Base-by-base conservation (phyloP, 2,329 filamentous ascomycete genomes). In the Fusarium equiseti region DNA sequence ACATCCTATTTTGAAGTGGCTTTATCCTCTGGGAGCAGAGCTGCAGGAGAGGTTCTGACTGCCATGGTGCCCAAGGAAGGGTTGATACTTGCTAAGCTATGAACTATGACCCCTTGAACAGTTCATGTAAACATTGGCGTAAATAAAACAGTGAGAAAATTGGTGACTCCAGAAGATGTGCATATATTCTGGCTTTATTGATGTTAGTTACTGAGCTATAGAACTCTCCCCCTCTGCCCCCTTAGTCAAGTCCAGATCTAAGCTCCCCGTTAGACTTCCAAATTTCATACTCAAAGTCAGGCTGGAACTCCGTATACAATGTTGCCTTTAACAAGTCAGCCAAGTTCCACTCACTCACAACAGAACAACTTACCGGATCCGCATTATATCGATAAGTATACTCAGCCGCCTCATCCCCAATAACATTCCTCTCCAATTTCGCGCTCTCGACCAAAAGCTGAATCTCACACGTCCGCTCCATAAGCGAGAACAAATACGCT, bases 401-500 rank as follows among this genome's bases (percentile, higher is more conserved):
- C 50, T 77, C 76, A 5, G 82, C 82, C 68, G 80, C 80, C 48
- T 83, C 80, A 44, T 82, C 78, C 8, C 72, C 73, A 15, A 83
- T 78, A 10, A 64, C 46, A 11, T 66, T 66, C 64, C 77, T 81
- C 8, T 72, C 62, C 12, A 77, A 45, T 0, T 76, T 67, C 0
- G 77, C 56, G 12, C 71, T 75, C 42, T 80, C 79, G 0, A 77
- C 78, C 53, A 79, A 54, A 10, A 81, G 62, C 67, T 81, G 79
- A 6, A 79, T 73, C 54, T 80, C 74, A 43, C 79, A 81, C 3
- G 73, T 76, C 58, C 77, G 68, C 49, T 81, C 79, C 70, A 80
- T 75, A 24, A 76, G 38, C 3, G 70, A 71, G 74, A 90, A 91
- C 15, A 91, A 76, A 73, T 88, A 91, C 0, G 88, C 88, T 0